Evolutionary conservation across 495 filamentous ascomycete genomes (phyloP), one percentile per base, ranked within the genome.

Genomic region (Talaromyces liani): DNA sequence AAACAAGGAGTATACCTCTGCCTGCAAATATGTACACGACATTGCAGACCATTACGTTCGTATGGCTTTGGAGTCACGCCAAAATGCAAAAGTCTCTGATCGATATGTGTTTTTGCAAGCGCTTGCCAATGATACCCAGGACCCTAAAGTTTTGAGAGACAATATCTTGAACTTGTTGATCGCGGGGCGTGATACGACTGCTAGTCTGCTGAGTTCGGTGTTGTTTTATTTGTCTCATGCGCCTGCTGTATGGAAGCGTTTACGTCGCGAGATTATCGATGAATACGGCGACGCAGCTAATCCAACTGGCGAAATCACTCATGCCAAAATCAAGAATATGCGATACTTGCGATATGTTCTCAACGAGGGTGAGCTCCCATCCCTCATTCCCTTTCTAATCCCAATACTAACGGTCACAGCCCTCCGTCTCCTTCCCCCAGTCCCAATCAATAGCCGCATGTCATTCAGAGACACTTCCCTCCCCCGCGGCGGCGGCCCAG

Each of bases 291-390:
- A 41, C 36, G 36, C 36, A 16, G 36, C 36, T 5, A 1, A 41
- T 41, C 36, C 36, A 41, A 16, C 14, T 41, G 36, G 36, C 14
- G 36, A 41, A 41, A 41, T 41, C 36, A 41, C 36, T 14, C 36
- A 41, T 41, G 36, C 36, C 36, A 41, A 41, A 16, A 41, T 41
- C 36, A 41, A 41, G 36, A 41, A 53, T n/a, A 79, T 78, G 70
- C 77, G 72, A 45, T 80, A 80, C 63, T 79, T 86, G 27, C 81
- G 80, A 56, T 73, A 80, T 65, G 70, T 80, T 34, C 68, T 85
- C 49, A 80, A 80, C 61, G 84, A 85, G 22, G 22, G 22, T 24
- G 22, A 24, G 22, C 22, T 24, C 22, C 22, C 22, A 24, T 24
- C 22, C 22, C 22, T 24, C 22, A 24, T 24, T 24, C 22, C 22